Evolutionary conservation across 2,329 filamentous ascomycete genomes (phyloP).

Genomic region (Harringtonia aguacate): DNA sequence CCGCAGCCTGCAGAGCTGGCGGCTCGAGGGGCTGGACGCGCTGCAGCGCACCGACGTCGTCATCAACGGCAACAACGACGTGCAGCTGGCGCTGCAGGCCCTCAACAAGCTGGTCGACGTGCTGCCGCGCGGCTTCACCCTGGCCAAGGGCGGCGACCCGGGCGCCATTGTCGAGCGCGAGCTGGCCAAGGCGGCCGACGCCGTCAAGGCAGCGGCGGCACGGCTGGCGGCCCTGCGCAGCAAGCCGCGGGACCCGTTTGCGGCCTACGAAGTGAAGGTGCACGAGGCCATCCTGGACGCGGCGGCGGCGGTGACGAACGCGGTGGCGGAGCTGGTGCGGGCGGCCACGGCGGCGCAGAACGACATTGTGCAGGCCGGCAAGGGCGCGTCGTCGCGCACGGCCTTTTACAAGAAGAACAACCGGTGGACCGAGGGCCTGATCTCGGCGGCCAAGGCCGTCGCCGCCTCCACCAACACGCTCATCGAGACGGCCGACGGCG

Average conservation of each 20-base stretch:
- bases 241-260: conserved; percentile 92
- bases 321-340: conserved; percentile 89
- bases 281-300: conserved; percentile 92
- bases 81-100: conserved; percentile 86
- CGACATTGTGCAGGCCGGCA: conserved; percentile 90
- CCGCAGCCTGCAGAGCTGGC: conserved; percentile 85
- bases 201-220: conserved; percentile 84
- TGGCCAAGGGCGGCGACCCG: conserved; percentile 72
- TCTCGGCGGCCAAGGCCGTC: conserved; percentile 94
- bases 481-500: conserved; percentile 95
- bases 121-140: conserved; percentile 82
- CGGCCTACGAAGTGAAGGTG: conserved; percentile 91
- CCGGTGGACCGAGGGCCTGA: conserved; percentile 94
- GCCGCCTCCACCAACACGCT: conserved; percentile 88
- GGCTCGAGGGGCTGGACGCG: conserved; percentile 80
- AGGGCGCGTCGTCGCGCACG: conserved; percentile 74
- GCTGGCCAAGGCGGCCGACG: conserved; percentile 85
- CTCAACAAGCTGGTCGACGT: conserved; percentile 88
- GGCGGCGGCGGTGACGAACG: conserved; percentile 84
- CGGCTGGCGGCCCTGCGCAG: conserved; percentile 86
- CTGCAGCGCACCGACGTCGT: conserved; percentile 94
- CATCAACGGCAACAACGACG: conserved; percentile 94
- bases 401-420: conserved; percentile 99
- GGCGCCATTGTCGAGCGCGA: conserved; percentile 90
- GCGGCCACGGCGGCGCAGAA: conserved; percentile 87